Percentiles rank a stretch among this genome's conserved stretches.
Conservation (phyloP, 108 stramenopile genomes). For the Skeletonema tropicum region DNA sequence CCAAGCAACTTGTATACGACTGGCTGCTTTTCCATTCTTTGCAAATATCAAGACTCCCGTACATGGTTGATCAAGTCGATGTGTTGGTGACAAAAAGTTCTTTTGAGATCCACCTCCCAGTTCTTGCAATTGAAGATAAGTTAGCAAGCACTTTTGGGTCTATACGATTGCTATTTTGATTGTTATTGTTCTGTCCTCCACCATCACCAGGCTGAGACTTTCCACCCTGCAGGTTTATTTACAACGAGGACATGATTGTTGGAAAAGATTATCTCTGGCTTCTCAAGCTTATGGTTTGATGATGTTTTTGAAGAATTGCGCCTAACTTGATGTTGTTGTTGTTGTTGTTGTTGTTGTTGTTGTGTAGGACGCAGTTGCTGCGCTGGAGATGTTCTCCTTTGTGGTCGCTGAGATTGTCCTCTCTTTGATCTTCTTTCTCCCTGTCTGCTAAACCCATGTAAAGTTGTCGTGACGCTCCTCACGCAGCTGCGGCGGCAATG, state of each 20-base stretch:
- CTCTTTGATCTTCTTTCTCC: not conserved
- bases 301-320: not conserved
- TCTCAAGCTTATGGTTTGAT: constrained; percentile 22
- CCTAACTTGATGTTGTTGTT: not conserved
- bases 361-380: not conserved
- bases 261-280: constrained; percentile 58
- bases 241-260: constrained; percentile 85
- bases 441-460: not conserved
- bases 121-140: constrained; percentile 53
- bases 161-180: constrained; percentile 1
- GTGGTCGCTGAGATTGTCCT: not conserved
- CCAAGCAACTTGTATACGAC: constrained; percentile 74
- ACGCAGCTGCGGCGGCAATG: not conserved
- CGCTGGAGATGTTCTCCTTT: not conserved
- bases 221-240: constrained; percentile 90
- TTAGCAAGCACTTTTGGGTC: constrained; percentile 72
- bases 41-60: constrained; percentile 77
- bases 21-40: constrained; percentile 81
- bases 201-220: constrained; percentile 71
- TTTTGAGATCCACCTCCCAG: constrained; percentile 74
- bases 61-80: constrained; percentile 89
- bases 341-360: not conserved
- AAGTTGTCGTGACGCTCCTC: not conserved
- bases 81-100: constrained; percentile 75
- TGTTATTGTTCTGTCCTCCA: constrained; percentile 8